These are phyloP conservation scores for Aegilops sharonensis DNA, from an alignment of 176 grass and related monocot species.

Conservation along the genomic window DNA sequence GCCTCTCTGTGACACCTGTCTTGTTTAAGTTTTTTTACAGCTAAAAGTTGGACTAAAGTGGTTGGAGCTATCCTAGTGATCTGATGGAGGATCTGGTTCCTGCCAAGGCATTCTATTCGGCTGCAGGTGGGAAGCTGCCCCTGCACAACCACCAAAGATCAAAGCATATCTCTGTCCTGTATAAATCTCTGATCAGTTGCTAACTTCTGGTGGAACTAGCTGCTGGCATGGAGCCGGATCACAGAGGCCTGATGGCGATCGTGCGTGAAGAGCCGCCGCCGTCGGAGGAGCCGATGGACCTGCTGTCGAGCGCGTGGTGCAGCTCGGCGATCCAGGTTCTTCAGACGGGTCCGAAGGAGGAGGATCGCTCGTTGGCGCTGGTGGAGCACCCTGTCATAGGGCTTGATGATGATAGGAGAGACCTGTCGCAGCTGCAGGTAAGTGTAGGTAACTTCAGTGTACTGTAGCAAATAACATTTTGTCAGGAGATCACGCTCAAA, in stretches of 20 bases:
- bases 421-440: conserved; percentile 41
- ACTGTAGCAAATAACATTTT: conserved; percentile 25
- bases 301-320: conserved; percentile 84
- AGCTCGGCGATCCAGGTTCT: conserved; percentile 83
- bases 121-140: conserved; percentile 21
- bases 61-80: conserved; percentile 51
- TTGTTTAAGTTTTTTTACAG: conserved; percentile 42
- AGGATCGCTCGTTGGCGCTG: conserved; percentile 61
- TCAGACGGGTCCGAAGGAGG: conserved; percentile 36
- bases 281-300: conserved; percentile 50
- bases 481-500: neutral
- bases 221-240: conserved; percentile 48
- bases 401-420: conserved; percentile 18
- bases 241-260: conserved; percentile 24
- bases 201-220: conserved; percentile 8
- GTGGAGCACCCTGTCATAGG: conserved; percentile 65
- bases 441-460: conserved; percentile 17
- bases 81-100: conserved; percentile 47
- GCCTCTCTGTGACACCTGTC: conserved; percentile 31
- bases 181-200: conserved; percentile 35
- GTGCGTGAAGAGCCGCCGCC: conserved; percentile 25
- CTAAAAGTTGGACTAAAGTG: conserved; percentile 50
- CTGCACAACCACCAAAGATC: conserved; percentile 39
- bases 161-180: conserved; percentile 1
- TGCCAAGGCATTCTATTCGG: conserved; percentile 36